These are phyloP conservation scores for Phaffia rhodozyma DNA, from an alignment of 1,284 basidiomycete genomes.

Conservation along the genomic window DNA sequence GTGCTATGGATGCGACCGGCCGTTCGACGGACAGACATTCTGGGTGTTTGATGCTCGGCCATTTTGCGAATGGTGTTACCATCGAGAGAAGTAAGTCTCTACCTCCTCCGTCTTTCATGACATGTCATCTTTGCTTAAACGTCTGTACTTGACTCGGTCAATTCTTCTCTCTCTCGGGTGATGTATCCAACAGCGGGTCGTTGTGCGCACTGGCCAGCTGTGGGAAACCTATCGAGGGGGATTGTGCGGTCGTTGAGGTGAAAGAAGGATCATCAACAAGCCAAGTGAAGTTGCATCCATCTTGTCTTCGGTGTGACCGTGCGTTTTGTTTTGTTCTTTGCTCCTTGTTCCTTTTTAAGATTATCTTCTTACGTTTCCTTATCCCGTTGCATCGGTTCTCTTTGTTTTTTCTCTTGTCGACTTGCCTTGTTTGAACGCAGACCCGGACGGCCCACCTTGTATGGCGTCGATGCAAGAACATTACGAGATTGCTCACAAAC, in stretches of 20 bases:
- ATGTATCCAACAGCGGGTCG: slow-evolving; percentile 42
- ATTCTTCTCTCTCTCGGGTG: not conserved
- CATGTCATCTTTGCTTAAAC: not conserved
- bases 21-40: slow-evolving; percentile 76
- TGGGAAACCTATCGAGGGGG: slow-evolving; percentile 75
- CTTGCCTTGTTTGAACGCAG: slow-evolving; percentile 40
- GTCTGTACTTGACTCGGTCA: no score
- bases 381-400: not conserved
- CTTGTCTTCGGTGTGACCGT: slow-evolving; percentile 51
- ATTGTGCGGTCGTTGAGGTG: slow-evolving; percentile 52
- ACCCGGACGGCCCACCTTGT: slow-evolving; percentile 25
- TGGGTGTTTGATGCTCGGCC: slow-evolving; percentile 79
- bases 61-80: slow-evolving; percentile 77
- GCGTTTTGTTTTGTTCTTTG: slow-evolving; percentile 18
- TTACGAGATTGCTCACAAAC: slow-evolving; percentile 68
- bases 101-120: not conserved
- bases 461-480: slow-evolving; percentile 46
- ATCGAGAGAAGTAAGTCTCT: slow-evolving; percentile 54
- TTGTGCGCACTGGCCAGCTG: slow-evolving; percentile 65
- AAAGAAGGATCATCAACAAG: slow-evolving; percentile 42
- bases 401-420: slow-evolving; percentile 9
- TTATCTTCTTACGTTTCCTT: no score
- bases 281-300: slow-evolving; percentile 68
- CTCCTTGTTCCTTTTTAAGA: no score
- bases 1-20: slow-evolving; percentile 67